Evolutionary conservation across 129 eudicot genomes (phyloP).

Genomic region (Flaveria linearis): DNA sequence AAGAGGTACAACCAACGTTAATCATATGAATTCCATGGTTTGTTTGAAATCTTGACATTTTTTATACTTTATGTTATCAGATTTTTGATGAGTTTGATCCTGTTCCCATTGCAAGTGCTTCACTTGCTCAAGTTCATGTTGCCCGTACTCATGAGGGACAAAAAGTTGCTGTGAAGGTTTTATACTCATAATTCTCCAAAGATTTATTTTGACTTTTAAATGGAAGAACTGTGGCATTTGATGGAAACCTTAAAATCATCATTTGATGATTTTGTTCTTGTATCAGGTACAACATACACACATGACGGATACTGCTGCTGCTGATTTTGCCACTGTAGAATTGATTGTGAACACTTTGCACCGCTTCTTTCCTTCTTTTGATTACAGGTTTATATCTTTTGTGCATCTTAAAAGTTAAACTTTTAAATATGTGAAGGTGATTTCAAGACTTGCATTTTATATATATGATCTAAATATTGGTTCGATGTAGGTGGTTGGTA

Average conservation of each 20-base stretch:
- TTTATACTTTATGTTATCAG: conserved; percentile 39
- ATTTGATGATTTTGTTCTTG: conserved; percentile 11
- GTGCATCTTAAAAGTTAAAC: too few relatives aligned
- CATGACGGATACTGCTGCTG: conserved; percentile 96
- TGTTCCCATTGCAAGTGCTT: conserved; percentile 96
- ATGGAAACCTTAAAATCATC: neutral
- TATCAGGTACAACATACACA: conserved; percentile 89
- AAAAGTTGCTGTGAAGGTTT: conserved; percentile 96
- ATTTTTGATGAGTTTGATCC: conserved; percentile 82
- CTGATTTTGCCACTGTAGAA: conserved; percentile 95
- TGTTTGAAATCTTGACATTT: neutral
- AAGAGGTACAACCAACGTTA: conserved; percentile 54
- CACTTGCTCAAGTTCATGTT: conserved; percentile 96
- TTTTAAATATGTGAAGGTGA: conserved; percentile 14
- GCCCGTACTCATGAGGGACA: conserved; percentile 80
- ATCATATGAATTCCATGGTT: neutral
- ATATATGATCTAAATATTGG: neutral
- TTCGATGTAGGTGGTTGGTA: conserved; percentile 79
- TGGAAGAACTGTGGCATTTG: neutral
- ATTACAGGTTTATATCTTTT: conserved; percentile 64
- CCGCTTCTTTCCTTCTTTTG: conserved; percentile 74
- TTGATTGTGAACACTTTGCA: conserved; percentile 81
- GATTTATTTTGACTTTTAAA: neutral
- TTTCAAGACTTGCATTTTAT: conserved; percentile 13
- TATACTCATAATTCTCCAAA: conserved; percentile 12